Evolutionary conservation across 495 filamentous ascomycete genomes (phyloP), one percentile per base, ranked within the genome.

Genomic region (Penicillium simplicissimum): DNA sequence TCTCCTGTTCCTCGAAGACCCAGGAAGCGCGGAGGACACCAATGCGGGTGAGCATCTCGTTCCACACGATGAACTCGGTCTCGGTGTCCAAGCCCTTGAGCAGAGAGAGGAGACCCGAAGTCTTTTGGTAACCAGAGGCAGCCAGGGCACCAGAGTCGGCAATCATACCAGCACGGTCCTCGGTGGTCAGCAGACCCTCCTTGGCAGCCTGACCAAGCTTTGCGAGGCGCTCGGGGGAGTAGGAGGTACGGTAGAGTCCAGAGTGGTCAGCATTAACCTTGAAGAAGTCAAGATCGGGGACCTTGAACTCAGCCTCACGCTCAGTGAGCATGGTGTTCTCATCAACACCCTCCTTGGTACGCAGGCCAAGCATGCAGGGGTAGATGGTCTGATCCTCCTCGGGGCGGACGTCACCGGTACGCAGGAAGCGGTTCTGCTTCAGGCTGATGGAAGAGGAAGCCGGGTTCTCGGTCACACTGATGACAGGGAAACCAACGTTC

Each of bases 141-240:
- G 94, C 90, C 64, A 98, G 81, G 45, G 95, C 92, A 65, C 93
- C 93, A 11, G 95, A 91, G 72, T 98, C 95, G 33, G 93, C 93
- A 64, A 98, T 89, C 89, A 98, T 92, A 70, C 95, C 95, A 48
- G 93, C 92, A 52, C 94, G 87, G 71, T 97, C 94, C 74, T 96
- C 91, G 35, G 95, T 90, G n/a, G 85, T 90, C 40, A 98, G 80
- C n/a, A 94, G 80, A 1, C 91, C 92, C 15, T 89, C 76, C 73
- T 88, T 92, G n/a, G 92, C 91, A 51, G 92, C 91, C 70, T 91
- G 75, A 21, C 85, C 86, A 8, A 89, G 79, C 77, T 88, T 88
- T 62, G 77, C 72, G 19, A 88, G 76, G 9, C 85, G 82, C 65
- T 84, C 81, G 7, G 86, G 81, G 8, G 79, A 77, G 74, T 89